Evolutionary conservation across 129 eudicot species (phyloP).

Genomic region (Gnaphalium uliginosum): DNA sequence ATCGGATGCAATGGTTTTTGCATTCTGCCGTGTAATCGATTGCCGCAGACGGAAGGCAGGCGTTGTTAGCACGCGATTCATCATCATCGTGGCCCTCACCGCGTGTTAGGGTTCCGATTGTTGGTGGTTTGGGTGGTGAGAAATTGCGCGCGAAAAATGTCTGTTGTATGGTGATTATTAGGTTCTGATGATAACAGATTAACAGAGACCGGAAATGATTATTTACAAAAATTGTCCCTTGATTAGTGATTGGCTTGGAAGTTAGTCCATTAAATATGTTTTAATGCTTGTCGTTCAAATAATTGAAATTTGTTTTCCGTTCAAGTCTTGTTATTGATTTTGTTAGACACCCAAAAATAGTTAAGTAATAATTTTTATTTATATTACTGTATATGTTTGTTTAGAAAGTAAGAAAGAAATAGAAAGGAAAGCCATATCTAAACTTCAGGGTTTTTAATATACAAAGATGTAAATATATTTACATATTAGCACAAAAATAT

Average conservation of each 20-base stretch:
- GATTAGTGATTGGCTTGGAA: neutral
- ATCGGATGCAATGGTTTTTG: constrained; percentile 33
- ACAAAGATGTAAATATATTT: no score
- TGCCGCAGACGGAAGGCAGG: constrained; percentile 65
- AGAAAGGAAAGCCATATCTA: no score
- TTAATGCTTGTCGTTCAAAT: neutral
- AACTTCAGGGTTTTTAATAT: no score
- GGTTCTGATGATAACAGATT: neutral
- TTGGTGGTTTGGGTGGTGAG: constrained; percentile 34
- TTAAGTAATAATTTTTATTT: no score
- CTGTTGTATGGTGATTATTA: constrained; percentile 24
- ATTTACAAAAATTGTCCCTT: neutral
- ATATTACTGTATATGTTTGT: no score
- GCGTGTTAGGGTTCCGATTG: constrained; percentile 35
- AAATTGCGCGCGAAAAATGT: constrained; percentile 34
- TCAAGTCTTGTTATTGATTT: neutral
- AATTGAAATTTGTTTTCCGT: neutral
- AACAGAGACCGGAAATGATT: constrained; percentile 10
- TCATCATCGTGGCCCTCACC: constrained; percentile 55
- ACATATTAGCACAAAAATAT: no score
- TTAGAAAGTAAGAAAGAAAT: no score
- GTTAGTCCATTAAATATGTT: constrained; percentile 9
- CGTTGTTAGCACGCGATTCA: constrained; percentile 62
- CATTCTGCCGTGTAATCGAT: constrained; percentile 43
- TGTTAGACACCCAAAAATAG: no score